Evolutionary conservation across 106 monocot genomes (phyloP).

Genomic region (Dioscorea dumetorum): DNA sequence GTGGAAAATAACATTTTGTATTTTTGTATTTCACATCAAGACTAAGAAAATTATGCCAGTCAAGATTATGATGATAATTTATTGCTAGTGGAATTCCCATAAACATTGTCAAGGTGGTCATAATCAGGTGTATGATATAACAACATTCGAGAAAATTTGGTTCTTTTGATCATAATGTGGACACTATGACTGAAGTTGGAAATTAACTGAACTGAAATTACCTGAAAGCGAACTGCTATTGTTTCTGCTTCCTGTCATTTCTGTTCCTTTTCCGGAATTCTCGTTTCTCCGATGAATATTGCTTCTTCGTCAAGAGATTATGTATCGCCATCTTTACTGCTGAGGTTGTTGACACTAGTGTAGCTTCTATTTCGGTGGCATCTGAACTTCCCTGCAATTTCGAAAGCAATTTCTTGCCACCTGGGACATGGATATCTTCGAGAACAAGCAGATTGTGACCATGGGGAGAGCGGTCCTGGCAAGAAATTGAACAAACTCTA

Average conservation of each 20-base stretch:
- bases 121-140: no score
- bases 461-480: constrained; percentile 5
- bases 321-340: constrained; percentile 61
- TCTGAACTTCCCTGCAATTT: constrained; percentile 70
- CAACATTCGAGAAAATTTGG: no score
- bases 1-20: no score
- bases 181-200: no score
- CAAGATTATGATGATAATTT: no score
- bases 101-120: no score
- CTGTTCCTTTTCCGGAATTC: constrained; percentile 71
- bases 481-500: constrained; percentile 30
- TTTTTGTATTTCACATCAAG: no score
- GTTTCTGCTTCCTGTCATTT: constrained; percentile 63
- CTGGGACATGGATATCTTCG: constrained; percentile 49
- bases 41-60: no score
- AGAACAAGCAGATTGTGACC: constrained; percentile 21
- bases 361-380: constrained; percentile 29
- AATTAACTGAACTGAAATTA: no score
- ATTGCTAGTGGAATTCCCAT: no score
- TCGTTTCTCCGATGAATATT: constrained; percentile 73
- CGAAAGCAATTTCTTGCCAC: constrained; percentile 47
- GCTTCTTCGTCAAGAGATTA: constrained; percentile 77
- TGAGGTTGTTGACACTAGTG: constrained; percentile 29
- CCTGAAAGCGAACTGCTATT: neutral
- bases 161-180: no score